Evolutionary conservation across 257 asterid genomes (phyloP), one percentile per base, ranked within the genome.

Genomic region (Solanum sitiens): DNA sequence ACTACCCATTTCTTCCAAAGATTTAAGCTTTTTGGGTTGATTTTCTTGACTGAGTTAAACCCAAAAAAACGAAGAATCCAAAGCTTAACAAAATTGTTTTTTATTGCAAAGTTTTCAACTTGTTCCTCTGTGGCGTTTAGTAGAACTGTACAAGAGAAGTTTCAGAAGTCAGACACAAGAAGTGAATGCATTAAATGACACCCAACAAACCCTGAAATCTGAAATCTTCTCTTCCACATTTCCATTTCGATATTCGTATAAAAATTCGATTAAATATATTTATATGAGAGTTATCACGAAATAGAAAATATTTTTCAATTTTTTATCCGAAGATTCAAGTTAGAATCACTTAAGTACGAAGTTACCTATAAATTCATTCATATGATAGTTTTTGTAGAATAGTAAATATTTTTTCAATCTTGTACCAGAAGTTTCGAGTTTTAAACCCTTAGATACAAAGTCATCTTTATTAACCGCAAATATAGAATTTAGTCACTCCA

Each of bases 1-100:
- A 89, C 89, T 82, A 71, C 93, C 93, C 96, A 93, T 92, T 89
- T 88, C 70, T 87, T 90, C 86, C 88, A 86, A 91, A 59, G 83
- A 90, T 85, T 86, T 76, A 86, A 85, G 76, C 65, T 83, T 42
- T 67, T 83, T 87, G 73, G 61, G 92, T 91, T 93, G 94, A 90
- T 89, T 93, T 88, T 88, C 86, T 89, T 86, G 93, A 86, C 59
- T 87, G 7, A 2, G 44, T 30, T 8, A 30, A 47, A 30, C 68
- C 68, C 70, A 21, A 20, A 56, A 53, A 20, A 56, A 56, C 0
- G 12, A 89, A 92, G 98, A 93, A 93, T 94, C 95, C 97, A 90
- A 94, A 89, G 96, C 90, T 88, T 83, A 39, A 10, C 6, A 80
- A 59, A 33, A 50, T 56, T 56, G 65, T 20, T 53, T 0, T 56